phyloP scores from a whole-genome alignment of 352 stramenopile genomes.

The Phytopythium oedochilum region DNA sequence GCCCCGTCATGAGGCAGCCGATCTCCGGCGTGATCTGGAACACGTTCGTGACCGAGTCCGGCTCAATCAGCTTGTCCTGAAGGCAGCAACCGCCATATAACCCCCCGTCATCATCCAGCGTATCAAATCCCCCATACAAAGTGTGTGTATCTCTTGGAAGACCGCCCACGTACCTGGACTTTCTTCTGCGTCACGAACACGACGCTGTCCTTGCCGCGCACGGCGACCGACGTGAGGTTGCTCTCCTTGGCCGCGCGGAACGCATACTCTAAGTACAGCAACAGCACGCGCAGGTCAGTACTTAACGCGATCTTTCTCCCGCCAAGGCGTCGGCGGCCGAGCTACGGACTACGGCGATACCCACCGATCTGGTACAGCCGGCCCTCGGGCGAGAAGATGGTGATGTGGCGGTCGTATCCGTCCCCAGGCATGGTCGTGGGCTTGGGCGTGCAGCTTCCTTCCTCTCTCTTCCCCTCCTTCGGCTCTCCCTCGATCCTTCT shows the following conservation, averaged over 20 bases:
- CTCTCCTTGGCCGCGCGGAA: conserved; percentile 95
- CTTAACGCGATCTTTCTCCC: too few relatives aligned
- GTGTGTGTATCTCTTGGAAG: too few relatives aligned
- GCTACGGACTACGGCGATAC: conserved; percentile 11
- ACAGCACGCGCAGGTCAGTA: background rate
- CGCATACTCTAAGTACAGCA: conserved; percentile 98
- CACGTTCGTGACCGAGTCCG: conserved; percentile 94
- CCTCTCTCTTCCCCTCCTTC: background rate
- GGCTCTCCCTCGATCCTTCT: conserved; percentile 4
- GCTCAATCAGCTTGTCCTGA: conserved; percentile 94
- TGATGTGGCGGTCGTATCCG: conserved; percentile 93
- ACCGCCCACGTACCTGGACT: conserved; percentile 74
- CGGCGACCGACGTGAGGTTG: conserved; percentile 95
- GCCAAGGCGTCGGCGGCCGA: background rate
- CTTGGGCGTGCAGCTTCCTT: background rate
- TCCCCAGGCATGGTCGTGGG: conserved; percentile 65
- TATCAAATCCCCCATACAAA: too few relatives aligned
- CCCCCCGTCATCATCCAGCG: background rate
- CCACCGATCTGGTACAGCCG: conserved; percentile 97
- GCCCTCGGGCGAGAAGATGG: conserved; percentile 98
- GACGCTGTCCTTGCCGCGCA: conserved; percentile 91
- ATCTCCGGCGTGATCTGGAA: conserved; percentile 96
- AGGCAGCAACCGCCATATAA: background rate
- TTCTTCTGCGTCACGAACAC: conserved; percentile 99
- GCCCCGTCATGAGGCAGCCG: conserved; percentile 94